Conservation (phyloP, 306 rosid genomes). For the Fragaria ananassa region DNA sequence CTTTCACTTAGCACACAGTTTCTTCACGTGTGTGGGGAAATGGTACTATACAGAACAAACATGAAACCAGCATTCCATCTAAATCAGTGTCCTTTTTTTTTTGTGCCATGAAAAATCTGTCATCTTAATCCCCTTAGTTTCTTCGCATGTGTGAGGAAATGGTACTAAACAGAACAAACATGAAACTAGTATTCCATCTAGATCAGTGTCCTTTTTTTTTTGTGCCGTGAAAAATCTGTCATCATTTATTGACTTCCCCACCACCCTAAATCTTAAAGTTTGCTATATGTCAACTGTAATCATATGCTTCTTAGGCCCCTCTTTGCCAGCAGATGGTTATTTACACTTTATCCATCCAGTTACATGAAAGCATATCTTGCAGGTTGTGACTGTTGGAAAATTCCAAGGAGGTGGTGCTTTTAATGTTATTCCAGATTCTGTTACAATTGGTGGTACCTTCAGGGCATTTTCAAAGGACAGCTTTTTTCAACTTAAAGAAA, state of each 20-base stretch:
- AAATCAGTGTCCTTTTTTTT: neutral
- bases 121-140: neutral
- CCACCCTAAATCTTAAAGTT: neutral
- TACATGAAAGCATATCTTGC: conserved; percentile 15
- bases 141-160: neutral
- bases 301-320: neutral
- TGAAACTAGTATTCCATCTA: neutral
- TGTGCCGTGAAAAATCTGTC: neutral
- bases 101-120: neutral
- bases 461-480: conserved; percentile 63
- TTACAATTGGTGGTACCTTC: conserved; percentile 85
- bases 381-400: conserved; percentile 73
- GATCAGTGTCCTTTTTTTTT: neutral
- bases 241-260: neutral
- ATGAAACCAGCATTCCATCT: neutral
- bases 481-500: conserved; percentile 41
- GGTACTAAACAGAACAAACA: neutral
- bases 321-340: neutral
- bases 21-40: neutral
- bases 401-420: conserved; percentile 80
- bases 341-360: neutral
- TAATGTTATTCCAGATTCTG: conserved; percentile 88
- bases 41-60: neutral
- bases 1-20: neutral
- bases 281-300: neutral